Conservation (phyloP, 176 grass and related monocot species). For the Puya raimondii region DNA sequence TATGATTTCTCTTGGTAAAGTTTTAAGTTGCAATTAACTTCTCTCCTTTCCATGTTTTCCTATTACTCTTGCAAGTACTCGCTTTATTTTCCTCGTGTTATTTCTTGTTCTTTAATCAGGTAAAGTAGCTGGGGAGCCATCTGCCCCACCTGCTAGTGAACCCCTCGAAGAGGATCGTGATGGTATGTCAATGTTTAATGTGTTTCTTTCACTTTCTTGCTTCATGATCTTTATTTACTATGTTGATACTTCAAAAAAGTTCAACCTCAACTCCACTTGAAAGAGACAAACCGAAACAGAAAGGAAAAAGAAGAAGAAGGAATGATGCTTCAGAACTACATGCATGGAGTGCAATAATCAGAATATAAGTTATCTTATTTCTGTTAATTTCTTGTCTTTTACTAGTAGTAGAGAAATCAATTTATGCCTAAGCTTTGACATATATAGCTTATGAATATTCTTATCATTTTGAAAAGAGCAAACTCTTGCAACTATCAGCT, state of each 20-base stretch:
- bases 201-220: neutral
- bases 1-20: too few relatives aligned
- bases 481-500: neutral
- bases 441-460: neutral
- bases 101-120: neutral
- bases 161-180: conserved; percentile 12
- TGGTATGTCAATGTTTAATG: conserved; percentile 12
- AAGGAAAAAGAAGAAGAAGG: too few relatives aligned
- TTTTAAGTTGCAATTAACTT: too few relatives aligned
- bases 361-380: too few relatives aligned
- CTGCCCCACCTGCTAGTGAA: conserved; percentile 17
- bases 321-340: too few relatives aligned
- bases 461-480: neutral
- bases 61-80: neutral
- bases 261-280: too few relatives aligned
- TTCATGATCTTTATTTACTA: neutral
- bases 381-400: too few relatives aligned
- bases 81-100: neutral
- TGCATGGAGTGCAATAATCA: too few relatives aligned
- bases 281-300: too few relatives aligned
- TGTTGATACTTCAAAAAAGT: too few relatives aligned
- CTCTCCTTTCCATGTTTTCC: too few relatives aligned
- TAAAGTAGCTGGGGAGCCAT: conserved; percentile 25
- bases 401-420: too few relatives aligned
- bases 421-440: neutral